Base-by-base conservation (phyloP, 257 asterid species). In the Rehmannia glutinosa region DNA sequence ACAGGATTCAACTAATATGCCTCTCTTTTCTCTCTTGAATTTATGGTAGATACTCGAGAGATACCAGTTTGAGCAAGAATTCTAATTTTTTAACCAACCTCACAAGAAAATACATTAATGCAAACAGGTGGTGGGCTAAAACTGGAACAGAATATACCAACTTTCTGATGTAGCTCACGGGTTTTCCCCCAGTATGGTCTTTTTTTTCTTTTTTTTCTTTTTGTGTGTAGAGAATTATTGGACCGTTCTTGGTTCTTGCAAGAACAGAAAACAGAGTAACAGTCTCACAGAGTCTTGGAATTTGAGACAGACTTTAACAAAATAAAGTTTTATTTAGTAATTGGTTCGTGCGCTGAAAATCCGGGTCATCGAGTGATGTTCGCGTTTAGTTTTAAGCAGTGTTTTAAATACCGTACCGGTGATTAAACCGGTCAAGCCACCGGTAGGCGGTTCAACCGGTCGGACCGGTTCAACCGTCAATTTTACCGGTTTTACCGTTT, bases 201-300 rank as follows among this genome's bases (percentile, higher is more conserved):
- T 24, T n/a, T 15, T 8, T 1, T 1, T 23, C 41, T 42, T 24
- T 10, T 1, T 30, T 13, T 9, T 5, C 24, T 24, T 8, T 12
- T 24, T 56, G 28, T 25, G 63, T 64, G 68, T 60, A 59, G 39
- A 3, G 21, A 47, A 45, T 57, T 20, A 23, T 20, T 12, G 58
- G 13, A 16, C 2, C 3, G 8, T 25, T 9, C 36, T 5, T 55
- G 62, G 71, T 46, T 15, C 38, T 3, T 30, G 56, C 30, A 27
- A 7, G 10, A n/a, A 45, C 23, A 41, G 12, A 38, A 25, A 66
- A 73, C 24, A 21, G 8, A 19, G 25, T 56, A 66, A 38, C 58
- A 73, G 64, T 38, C 62, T 25, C 19, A n/a, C 70, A 74, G 78
- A 39, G 12, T 52, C 54, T 74, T 55, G 71, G 70, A 13, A 32